These are phyloP conservation scores for Phytophthora vignae DNA, from an alignment of 352 stramenopile species.

Conservation along the genomic window DNA sequence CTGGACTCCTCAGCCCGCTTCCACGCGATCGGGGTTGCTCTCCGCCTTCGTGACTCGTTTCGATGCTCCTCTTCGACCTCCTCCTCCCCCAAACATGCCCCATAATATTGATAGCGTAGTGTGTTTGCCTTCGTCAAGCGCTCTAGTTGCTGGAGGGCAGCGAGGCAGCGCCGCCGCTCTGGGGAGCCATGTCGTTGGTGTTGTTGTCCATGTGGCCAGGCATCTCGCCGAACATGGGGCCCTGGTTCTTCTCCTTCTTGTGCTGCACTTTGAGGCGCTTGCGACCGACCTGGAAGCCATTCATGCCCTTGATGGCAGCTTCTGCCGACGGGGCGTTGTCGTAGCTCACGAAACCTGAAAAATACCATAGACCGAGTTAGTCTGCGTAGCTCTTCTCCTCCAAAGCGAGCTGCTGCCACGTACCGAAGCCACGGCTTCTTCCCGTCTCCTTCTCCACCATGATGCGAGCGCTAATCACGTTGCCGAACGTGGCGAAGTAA, in stretches of 20 bases:
- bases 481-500: slow-evolving; percentile 96
- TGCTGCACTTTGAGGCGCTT: slow-evolving; percentile 98
- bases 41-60: slow-evolving; percentile 25
- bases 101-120: slow-evolving; percentile 50
- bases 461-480: slow-evolving; percentile 96
- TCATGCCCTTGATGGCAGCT: slow-evolving; percentile 95
- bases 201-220: slow-evolving; percentile 62
- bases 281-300: slow-evolving; percentile 96
- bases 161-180: slow-evolving; percentile 43
- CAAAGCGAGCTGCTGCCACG: slow-evolving; percentile 26
- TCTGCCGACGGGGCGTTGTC: slow-evolving; percentile 93
- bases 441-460: slow-evolving; percentile 97
- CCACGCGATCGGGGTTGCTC: slow-evolving; percentile 31
- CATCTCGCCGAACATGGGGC: slow-evolving; percentile 75
- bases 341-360: slow-evolving; percentile 96
- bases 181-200: slow-evolving; percentile 50
- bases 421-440: slow-evolving; percentile 94
- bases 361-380: slow-evolving; percentile 1
- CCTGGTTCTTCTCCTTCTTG: slow-evolving; percentile 91
- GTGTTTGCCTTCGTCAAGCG: slow-evolving; percentile 24
- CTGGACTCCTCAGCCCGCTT: slow-evolving; percentile 13
- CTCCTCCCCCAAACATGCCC: slow-evolving; percentile 40
- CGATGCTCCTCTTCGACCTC: slow-evolving; percentile 21
- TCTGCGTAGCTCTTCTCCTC: neutral
- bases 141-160: slow-evolving; percentile 51